Evolutionary conservation across 306 rosid genomes (phyloP), one percentile per base, ranked within the genome.

Genomic region (Vachellia pachyceras): DNA sequence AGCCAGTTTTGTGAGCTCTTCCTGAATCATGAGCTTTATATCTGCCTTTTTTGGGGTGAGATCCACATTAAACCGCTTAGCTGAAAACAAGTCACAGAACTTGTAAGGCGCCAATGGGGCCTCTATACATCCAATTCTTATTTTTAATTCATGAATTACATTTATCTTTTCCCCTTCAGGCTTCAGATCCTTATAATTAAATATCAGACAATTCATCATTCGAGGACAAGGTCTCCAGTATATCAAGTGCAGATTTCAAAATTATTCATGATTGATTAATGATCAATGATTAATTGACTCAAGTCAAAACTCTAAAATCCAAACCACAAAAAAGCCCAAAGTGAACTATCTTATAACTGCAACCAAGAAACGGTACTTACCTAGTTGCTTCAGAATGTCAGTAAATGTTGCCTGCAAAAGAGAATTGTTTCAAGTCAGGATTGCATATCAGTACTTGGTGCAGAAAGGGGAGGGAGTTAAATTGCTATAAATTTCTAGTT

Each of bases 401-500:
- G 98, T 95, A 87, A 95, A 95, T 71, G 99, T 95, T 58, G 99
- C 99, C 99, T 95, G 94, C 97, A 81, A 79, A 49, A 87, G 23
- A 72, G 41, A 72, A 42, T 9, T 17, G 49, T 13, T 75, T 82
- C 7, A 87, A 42, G 60, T 77, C 60, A 37, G 58, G 60, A n/a
- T n/a, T n/a, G n/a, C n/a, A 18, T 8, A 20, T 69, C 20, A 78
- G 61, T 10, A 33, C 8, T 69, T 10, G 39, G 52, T 15, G 50
- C 67, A 63, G 41, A n/a, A 33, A 49, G 69, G 17, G 60, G 22
- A 22, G 65, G 63, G 33, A 57, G 41, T 23, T 55, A 25, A 77
- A 22, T 70, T 49, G 37, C 39, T 44, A 45, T 68, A 50, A 22
- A 33, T 77, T 66, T 66, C 47, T 65, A 25, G 63, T 68, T 40